These are phyloP conservation scores for Malus hybrid DNA, from an alignment of 331 rosid genomes.

Conservation along the genomic window DNA sequence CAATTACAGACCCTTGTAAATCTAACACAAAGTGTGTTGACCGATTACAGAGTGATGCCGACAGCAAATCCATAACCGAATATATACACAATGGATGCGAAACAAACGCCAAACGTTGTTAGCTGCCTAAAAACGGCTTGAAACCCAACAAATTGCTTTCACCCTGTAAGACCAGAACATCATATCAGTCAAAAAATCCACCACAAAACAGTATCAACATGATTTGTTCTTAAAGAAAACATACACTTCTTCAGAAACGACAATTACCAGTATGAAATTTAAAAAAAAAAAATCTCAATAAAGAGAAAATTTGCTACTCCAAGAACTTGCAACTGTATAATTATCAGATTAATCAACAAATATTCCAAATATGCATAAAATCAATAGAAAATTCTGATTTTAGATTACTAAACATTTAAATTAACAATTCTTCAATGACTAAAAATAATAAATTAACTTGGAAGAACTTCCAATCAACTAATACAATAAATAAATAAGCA, in stretches of 20 bases:
- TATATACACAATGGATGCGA: neutral
- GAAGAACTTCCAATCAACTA: neutral
- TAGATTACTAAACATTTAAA: neutral
- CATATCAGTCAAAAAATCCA: neutral
- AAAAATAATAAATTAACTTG: neutral
- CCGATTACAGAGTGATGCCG: neutral
- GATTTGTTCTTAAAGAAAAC: neutral
- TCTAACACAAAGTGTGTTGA: constrained; percentile 6
- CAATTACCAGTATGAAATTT: neutral
- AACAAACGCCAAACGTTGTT: neutral
- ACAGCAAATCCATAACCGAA: neutral
- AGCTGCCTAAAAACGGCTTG: constrained; percentile 6
- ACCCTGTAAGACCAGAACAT: constrained; percentile 17
- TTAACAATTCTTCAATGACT: neutral
- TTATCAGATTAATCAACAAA: neutral
- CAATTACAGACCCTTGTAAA: constrained; percentile 2
- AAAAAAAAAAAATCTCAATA: too few species aligned
- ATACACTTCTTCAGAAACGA: neutral
- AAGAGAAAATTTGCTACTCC: neutral
- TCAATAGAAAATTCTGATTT: neutral
- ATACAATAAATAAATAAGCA: neutral
- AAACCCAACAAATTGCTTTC: constrained; percentile 13
- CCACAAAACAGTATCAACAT: neutral
- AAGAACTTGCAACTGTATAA: neutral
- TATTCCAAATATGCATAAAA: neutral